These are phyloP conservation scores for Fomitopsis serialis DNA, from an alignment of 768 basidiomycete genomes.

Conservation along the genomic window DNA sequence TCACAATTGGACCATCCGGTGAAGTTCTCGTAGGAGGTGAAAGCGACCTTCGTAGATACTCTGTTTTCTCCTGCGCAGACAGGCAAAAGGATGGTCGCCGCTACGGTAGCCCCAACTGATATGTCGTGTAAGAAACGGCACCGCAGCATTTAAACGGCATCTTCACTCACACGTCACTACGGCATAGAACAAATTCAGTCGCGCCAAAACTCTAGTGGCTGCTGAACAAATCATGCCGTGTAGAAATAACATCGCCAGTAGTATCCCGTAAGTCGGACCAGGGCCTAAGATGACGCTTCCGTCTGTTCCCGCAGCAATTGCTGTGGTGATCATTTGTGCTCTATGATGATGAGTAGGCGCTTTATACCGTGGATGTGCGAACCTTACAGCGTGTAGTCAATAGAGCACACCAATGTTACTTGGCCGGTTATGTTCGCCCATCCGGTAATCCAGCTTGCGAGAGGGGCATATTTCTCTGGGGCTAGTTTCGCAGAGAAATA, in stretches of 20 bases:
- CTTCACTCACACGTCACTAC: constrained; percentile 46
- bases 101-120: constrained; percentile 56
- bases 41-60: constrained; percentile 64
- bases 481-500: constrained; percentile 76
- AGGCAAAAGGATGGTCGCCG: constrained; percentile 55
- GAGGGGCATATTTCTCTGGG: constrained; percentile 49
- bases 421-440: constrained; percentile 76
- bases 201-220: constrained; percentile 58
- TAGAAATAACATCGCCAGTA: constrained; percentile 52
- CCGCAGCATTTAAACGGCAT: neutral
- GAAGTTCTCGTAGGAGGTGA: constrained; percentile 64
- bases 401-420: constrained; percentile 63
- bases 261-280: constrained; percentile 63
- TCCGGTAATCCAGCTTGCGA: constrained; percentile 63
- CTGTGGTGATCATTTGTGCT: constrained; percentile 74
- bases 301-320: constrained; percentile 54
- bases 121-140: too few species aligned
- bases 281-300: constrained; percentile 42
- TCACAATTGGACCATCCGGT: constrained; percentile 60
- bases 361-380: neutral
- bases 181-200: constrained; percentile 64
- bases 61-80: constrained; percentile 45
- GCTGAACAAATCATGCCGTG: constrained; percentile 72
- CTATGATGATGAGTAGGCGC: constrained; percentile 24
- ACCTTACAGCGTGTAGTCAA: constrained; percentile 58